A percentile compares a stretch with the other conserved stretches of the same genome.
These are phyloP conservation scores for Daphne laureola DNA, from an alignment of 441 rosid genomes.

Conservation along the genomic window DNA sequence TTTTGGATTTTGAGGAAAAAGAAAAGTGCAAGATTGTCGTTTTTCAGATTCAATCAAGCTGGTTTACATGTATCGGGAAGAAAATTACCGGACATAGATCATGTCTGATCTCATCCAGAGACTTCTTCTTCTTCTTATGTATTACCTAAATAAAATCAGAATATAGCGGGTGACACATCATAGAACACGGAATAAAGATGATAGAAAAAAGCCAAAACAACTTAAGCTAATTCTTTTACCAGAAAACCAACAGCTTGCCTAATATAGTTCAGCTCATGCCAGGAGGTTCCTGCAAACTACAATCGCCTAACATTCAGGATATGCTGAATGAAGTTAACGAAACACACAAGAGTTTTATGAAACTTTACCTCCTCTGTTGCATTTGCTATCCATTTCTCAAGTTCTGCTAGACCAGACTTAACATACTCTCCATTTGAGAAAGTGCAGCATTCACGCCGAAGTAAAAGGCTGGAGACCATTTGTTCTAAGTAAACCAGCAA, in stretches of 20 bases:
- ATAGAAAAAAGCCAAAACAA: background rate
- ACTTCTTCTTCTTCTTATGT: slow-evolving; percentile 93
- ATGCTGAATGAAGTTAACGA: slow-evolving; percentile 10
- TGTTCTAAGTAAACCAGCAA: slow-evolving; percentile 11
- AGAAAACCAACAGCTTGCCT: slow-evolving; percentile 99
- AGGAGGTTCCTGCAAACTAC: slow-evolving; percentile 95
- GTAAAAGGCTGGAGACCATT: slow-evolving; percentile 59
- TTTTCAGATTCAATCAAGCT: background rate
- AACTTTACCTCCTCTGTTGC: slow-evolving; percentile 74
- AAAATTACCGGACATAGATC: slow-evolving; percentile 83
- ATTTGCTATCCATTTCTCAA: slow-evolving; percentile 88
- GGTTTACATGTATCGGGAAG: slow-evolving; percentile 5
- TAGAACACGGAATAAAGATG: no score
- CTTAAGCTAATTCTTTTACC: slow-evolving; percentile 36
- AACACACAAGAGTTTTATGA: background rate
- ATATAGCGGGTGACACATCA: slow-evolving; percentile 5
- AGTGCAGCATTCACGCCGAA: slow-evolving; percentile 97
- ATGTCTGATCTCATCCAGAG: slow-evolving; percentile 80
- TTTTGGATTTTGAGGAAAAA: background rate
- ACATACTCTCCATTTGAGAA: slow-evolving; percentile 98
- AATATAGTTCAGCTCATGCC: slow-evolving; percentile 94
- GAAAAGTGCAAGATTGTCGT: background rate
- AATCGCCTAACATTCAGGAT: slow-evolving; percentile 26
- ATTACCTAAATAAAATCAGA: slow-evolving; percentile 56
- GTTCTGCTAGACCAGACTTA: slow-evolving; percentile 90